Evolutionary conservation across 2,329 filamentous ascomycete species (phyloP).

Genomic region (Periglandula ipomoeae): DNA sequence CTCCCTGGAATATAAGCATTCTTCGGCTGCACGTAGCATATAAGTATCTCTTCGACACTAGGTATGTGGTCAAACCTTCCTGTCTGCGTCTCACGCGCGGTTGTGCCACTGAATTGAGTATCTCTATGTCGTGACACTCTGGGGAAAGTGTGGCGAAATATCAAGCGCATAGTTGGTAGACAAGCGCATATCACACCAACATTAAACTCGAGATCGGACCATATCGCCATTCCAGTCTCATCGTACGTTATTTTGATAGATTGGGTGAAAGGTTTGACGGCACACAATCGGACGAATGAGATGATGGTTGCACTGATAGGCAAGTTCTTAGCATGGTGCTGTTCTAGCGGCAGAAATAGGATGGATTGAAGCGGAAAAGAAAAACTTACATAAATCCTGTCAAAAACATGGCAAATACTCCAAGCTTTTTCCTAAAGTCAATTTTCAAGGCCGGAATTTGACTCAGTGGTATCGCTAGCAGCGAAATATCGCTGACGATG

Average conservation of each 20-base stretch:
- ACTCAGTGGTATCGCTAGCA: slow-evolving; percentile 34
- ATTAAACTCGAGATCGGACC: slow-evolving; percentile 24
- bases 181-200: slow-evolving; percentile 24
- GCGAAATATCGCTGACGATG: slow-evolving; percentile 36
- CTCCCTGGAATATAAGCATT: too few species aligned
- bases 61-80: too few species aligned
- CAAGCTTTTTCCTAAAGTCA: slow-evolving; percentile 30
- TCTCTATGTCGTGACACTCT: too few species aligned
- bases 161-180: slow-evolving; percentile 20
- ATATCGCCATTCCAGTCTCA: slow-evolving; percentile 16
- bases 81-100: too few species aligned
- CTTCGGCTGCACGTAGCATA: too few species aligned
- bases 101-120: too few species aligned
- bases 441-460: slow-evolving; percentile 26
- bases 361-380: neutral
- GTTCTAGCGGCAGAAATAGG: neutral
- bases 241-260: slow-evolving; percentile 20
- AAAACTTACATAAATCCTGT: slow-evolving; percentile 25
- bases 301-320: slow-evolving; percentile 23
- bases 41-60: too few species aligned
- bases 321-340: slow-evolving; percentile 4
- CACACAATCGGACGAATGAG: slow-evolving; percentile 22
- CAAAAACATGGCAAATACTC: slow-evolving; percentile 32
- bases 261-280: slow-evolving; percentile 17
- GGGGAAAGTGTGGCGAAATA: slow-evolving; percentile 24